Conservation (phyloP, 768 basidiomycete species). For the Suillus brevipes region DNA sequence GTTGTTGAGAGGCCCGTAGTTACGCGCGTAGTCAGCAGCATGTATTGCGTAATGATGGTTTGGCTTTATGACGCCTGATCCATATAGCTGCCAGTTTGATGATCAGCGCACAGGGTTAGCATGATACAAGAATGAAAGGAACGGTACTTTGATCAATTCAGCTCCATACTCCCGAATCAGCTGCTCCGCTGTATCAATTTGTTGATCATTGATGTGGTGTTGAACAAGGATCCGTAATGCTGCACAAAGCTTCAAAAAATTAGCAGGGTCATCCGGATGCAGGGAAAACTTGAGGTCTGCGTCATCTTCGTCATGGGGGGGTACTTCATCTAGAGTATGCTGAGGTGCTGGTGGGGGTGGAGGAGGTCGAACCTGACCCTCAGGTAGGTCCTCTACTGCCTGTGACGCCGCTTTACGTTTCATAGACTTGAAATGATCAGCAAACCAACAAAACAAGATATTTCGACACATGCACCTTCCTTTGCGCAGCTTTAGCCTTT, state of each 20-base stretch:
- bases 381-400: not conserved
- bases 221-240: conserved; percentile 18
- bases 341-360: not conserved
- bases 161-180: conserved; percentile 25
- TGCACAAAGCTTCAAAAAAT: conserved; percentile 23
- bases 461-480: not conserved
- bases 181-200: conserved; percentile 13
- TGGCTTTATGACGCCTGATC: conserved; percentile 30
- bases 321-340: too few species aligned
- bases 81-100: conserved; percentile 29
- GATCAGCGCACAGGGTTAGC: too few species aligned
- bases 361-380: not conserved
- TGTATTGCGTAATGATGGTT: conserved; percentile 41
- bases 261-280: conserved; percentile 18
- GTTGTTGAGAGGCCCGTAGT: conserved; percentile 37
- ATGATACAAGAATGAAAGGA: too few species aligned
- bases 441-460: conserved; percentile 9
- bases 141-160: conserved; percentile 21
- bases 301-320: not conserved
- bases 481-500: not conserved
- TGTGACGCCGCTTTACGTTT: not conserved
- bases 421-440: conserved; percentile 1
- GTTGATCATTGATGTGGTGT: conserved; percentile 7
- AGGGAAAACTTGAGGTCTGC: conserved; percentile 6
- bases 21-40: conserved; percentile 21